Evolutionary conservation across 805 yeast species (phyloP), one percentile per base, ranked within the genome.

Genomic region (Henningerozyma blattae): DNA sequence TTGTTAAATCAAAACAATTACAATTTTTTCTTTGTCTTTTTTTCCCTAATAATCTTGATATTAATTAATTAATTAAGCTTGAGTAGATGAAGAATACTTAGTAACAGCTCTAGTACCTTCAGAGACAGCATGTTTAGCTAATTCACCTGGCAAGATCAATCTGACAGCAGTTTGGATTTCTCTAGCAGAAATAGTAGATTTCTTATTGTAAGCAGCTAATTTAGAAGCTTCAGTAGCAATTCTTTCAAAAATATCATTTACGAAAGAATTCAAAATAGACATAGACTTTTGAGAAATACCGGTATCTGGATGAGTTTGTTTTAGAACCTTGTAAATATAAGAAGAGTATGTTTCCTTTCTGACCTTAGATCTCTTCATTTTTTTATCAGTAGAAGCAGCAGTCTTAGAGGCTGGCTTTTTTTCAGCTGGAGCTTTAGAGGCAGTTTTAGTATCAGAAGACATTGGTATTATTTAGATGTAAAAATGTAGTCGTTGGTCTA

Each of bases 51-150:
- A n/a, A n/a, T n/a, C n/a, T n/a, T n/a, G n/a, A n/a, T n/a, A n/a
- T n/a, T n/a, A n/a, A n/a, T n/a, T n/a, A n/a, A n/a, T n/a, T n/a
- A 40, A 33, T 54, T 52, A 62, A 52, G 66, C 67, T 47, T 54
- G 58, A 47, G 64, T 55, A 33, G 67, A 58, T 58, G 94, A 79
- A 56, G 94, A 80, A 76, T 84, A 85, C 72, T 85, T 85, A 66
- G 95, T 83, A 56, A 85, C 94, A 64, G 95, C 94, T 77, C 94
- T 83, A 53, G 95, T 85, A 75, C 96, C 96, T 72, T 87, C 97
- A 55, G 94, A 81, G 55, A 86, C 94, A 59, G 96, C 95, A 70
- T 87, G 96, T 75, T 86, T 86, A 52, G 95, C 95, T 62, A 87
- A 75, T 73, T 87, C 96, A 77, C 96, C 96, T 52, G 97, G 97